phyloP scores from a whole-genome alignment of 345 rosid species.

The Pistacia atlantica region DNA sequence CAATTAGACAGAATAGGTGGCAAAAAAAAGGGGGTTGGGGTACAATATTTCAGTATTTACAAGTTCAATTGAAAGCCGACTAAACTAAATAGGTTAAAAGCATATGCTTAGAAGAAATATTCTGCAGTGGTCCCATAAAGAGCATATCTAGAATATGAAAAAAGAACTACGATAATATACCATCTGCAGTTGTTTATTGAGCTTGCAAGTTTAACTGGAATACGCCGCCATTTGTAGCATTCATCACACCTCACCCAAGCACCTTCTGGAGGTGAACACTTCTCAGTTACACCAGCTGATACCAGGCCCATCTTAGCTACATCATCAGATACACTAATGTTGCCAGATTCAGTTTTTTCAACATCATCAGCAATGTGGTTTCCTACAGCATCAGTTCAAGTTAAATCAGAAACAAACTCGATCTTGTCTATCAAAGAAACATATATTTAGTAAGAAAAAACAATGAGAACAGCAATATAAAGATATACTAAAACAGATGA shows the following conservation, averaged over 20 bases:
- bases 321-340: conserved; percentile 32
- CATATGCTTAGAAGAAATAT: not conserved
- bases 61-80: not conserved
- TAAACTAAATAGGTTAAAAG: not conserved
- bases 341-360: conserved; percentile 30
- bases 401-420: conserved; percentile 7
- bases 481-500: not conserved
- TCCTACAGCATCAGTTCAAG: conserved; percentile 33
- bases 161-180: conserved; percentile 41
- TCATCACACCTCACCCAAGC: conserved; percentile 99
- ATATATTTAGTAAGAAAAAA: conserved; percentile 4
- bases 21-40: not conserved
- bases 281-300: conserved; percentile 39
- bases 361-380: conserved; percentile 32
- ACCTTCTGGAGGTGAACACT: conserved; percentile 43
- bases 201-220: conserved; percentile 67
- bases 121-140: conserved; percentile 3
- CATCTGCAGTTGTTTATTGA: conserved; percentile 74
- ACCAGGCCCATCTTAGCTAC: conserved; percentile 41
- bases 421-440: conserved; percentile 7
- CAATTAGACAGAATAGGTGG: not conserved
- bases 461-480: not conserved
- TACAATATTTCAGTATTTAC: not conserved
- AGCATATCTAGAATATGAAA: conserved; percentile 12
- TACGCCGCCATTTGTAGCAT: conserved; percentile 94